phyloP scores from a whole-genome alignment of 192 early-diverging fungal genomes.

The Mortierella alpina region DNA sequence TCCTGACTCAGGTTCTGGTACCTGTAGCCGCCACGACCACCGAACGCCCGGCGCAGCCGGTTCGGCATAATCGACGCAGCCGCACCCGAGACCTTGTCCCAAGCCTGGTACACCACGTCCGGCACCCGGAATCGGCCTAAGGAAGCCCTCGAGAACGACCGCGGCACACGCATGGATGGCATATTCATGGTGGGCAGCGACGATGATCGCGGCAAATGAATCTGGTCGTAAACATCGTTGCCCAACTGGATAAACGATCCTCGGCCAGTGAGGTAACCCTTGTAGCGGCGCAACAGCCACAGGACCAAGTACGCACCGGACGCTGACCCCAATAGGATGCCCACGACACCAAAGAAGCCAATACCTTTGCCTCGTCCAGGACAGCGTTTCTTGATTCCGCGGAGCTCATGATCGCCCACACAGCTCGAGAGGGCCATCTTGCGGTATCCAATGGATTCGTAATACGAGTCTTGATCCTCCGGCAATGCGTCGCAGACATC shows the following conservation, averaged over 20 bases:
- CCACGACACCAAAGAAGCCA: constrained; percentile 49
- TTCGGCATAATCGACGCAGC: constrained; percentile 13
- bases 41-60: constrained; percentile 16
- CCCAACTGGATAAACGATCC: constrained; percentile 37
- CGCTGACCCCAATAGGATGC: constrained; percentile 29
- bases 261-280: constrained; percentile 13
- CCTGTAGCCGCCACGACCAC: constrained; percentile 24
- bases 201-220: constrained; percentile 34
- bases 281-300: constrained; percentile 18
- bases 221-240: constrained; percentile 45
- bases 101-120: constrained; percentile 23
- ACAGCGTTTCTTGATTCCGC: constrained; percentile 73
- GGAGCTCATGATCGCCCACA: constrained; percentile 69
- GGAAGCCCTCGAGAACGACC: constrained; percentile 26
- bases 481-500: constrained; percentile 62
- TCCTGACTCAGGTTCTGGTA: constrained; percentile 53
- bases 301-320: constrained; percentile 23
- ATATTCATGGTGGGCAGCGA: constrained; percentile 44
- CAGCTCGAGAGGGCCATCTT: constrained; percentile 90
- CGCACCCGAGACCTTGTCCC: constrained; percentile 27
- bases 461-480: constrained; percentile 68
- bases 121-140: constrained; percentile 29
- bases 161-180: constrained; percentile 27
- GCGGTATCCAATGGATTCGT: constrained; percentile 86
- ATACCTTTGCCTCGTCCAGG: constrained; percentile 62